Percentiles rank a stretch among this genome's conserved stretches.
Conservation (phyloP, 805 yeast species). For the Wickerhamomyces strasburgensis region DNA sequence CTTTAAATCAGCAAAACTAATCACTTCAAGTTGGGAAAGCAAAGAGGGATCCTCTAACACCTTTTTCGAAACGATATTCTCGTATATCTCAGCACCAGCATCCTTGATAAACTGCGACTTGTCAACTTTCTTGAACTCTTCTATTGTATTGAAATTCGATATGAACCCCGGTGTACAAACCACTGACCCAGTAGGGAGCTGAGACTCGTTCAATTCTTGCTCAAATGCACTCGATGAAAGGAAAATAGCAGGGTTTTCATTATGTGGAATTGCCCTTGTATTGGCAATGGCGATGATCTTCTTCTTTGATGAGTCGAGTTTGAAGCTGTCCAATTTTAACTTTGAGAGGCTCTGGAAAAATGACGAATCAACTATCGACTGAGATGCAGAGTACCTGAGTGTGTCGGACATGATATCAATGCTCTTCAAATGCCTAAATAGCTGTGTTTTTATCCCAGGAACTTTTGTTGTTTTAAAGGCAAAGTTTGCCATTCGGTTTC, state of each 20-base stretch:
- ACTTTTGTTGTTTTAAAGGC: too few relatives aligned
- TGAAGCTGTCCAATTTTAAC: conserved; percentile 67
- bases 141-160: conserved; percentile 74
- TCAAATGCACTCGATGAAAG: conserved; percentile 28
- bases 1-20: conserved; percentile 84
- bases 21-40: conserved; percentile 41
- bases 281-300: conserved; percentile 26
- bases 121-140: conserved; percentile 70
- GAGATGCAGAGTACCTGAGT: conserved; percentile 39
- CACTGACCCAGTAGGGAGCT: conserved; percentile 20
- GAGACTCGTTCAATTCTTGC: conserved; percentile 3
- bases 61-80: conserved; percentile 29
- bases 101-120: conserved; percentile 53
- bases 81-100: conserved; percentile 29
- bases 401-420: conserved; percentile 9
- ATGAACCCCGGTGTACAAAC: conserved; percentile 36
- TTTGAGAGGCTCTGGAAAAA: conserved; percentile 76
- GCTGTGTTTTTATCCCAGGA: too few relatives aligned
- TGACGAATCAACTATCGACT: conserved; percentile 79
- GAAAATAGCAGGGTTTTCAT: conserved; percentile 28
- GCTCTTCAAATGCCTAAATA: conserved; percentile 2
- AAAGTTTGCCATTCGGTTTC: too few relatives aligned
- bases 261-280: conserved; percentile 26
- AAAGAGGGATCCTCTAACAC: conserved; percentile 36
- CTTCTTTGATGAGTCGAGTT: conserved; percentile 38